Conservation (phyloP, 768 basidiomycete species). For the Calocybe gangraenosa region DNA sequence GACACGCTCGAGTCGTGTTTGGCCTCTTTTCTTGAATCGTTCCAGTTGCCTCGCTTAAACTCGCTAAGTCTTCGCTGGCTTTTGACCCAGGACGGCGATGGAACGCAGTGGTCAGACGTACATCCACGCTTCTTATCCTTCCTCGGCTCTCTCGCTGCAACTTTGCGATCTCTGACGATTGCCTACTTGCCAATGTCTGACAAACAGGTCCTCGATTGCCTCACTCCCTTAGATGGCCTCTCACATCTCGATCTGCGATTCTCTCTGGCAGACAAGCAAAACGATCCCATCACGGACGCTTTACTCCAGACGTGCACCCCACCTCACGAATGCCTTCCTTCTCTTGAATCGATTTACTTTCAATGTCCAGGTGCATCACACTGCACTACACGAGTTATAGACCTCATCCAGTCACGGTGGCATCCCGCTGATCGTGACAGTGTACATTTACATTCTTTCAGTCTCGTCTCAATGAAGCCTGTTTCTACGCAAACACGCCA, state of each 20-base stretch:
- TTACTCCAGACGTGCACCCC: constrained; percentile 22
- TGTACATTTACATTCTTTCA: constrained; percentile 21
- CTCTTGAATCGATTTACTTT: constrained; percentile 22
- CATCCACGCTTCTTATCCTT: constrained; percentile 27
- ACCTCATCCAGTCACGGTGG: constrained; percentile 31
- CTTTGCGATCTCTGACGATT: constrained; percentile 29
- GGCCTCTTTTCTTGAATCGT: constrained; percentile 26
- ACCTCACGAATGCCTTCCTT: constrained; percentile 18
- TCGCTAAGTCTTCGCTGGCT: constrained; percentile 34
- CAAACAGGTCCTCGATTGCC: constrained; percentile 24
- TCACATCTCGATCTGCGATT: constrained; percentile 30
- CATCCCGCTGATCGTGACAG: constrained; percentile 8
- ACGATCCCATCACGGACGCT: constrained; percentile 33
- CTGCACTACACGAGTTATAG: constrained; percentile 20
- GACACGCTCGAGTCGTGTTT: constrained; percentile 21
- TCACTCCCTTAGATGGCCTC: constrained; percentile 26
- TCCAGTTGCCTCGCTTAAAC: constrained; percentile 26
- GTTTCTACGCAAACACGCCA: constrained; percentile 17
- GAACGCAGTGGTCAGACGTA: constrained; percentile 7
- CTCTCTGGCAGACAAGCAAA: constrained; percentile 25
- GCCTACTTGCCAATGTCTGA: constrained; percentile 36
- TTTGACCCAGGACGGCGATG: constrained; percentile 10
- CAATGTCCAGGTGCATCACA: constrained; percentile 32
- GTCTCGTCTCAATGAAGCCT: constrained; percentile 26
- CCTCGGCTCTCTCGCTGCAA: constrained; percentile 20